Percentiles rank a stretch among this genome's conserved stretches.
Conservation (phyloP, 1,139 yeast species). For the Candida mesenterica region DNA sequence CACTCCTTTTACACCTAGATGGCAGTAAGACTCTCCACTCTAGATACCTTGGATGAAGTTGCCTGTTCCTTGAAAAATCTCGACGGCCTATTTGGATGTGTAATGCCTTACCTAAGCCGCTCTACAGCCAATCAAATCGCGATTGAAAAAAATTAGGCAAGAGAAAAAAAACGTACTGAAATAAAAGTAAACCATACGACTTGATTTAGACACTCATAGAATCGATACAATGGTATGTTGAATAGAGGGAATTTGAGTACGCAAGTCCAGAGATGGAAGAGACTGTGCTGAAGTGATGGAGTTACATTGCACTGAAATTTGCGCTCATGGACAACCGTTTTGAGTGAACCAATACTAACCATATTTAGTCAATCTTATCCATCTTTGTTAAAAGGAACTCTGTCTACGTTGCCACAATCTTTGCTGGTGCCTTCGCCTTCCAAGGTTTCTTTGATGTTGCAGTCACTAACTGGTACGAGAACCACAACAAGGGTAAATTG, state of each 20-base stretch:
- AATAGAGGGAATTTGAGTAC: background rate
- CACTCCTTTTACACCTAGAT: too few relatives aligned
- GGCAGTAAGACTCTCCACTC: too few relatives aligned
- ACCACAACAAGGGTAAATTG: constrained; percentile 90
- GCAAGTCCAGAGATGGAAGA: background rate
- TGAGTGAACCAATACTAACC: constrained; percentile 15
- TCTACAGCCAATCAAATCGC: constrained; percentile 9
- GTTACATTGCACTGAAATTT: too few relatives aligned
- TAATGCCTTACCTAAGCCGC: constrained; percentile 3
- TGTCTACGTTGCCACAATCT: constrained; percentile 79
- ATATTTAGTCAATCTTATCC: constrained; percentile 15
- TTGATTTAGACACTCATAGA: background rate
- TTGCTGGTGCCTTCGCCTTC: constrained; percentile 86
- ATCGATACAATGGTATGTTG: background rate
- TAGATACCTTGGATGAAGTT: too few relatives aligned
- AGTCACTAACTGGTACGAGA: constrained; percentile 80
- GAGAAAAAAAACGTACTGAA: constrained; percentile 5
- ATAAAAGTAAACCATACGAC: background rate
- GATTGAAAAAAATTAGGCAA: constrained; percentile 4
- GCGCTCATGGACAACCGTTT: too few relatives aligned
- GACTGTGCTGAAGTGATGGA: too few relatives aligned
- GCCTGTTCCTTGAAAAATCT: too few relatives aligned
- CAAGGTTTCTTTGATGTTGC: constrained; percentile 80
- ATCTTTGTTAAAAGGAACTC: constrained; percentile 87
- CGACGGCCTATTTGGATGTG: background rate